Evolutionary conservation across 495 filamentous ascomycete species (phyloP).

Genomic region (Daldinia concentrica): DNA sequence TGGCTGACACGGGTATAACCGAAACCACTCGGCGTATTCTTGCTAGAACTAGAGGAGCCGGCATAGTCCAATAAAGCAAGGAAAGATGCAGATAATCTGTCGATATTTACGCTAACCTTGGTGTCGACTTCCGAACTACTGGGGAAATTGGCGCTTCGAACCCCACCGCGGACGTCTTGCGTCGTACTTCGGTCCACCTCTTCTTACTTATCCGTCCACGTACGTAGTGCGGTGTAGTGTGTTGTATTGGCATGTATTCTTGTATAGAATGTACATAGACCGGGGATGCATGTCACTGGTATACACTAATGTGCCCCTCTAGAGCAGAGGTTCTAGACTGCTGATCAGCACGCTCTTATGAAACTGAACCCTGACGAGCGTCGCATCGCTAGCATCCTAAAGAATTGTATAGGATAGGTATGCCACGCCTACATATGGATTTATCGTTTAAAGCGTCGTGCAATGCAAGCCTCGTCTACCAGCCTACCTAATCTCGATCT

Average conservation of each 20-base stretch:
- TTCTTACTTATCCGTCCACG: conserved; percentile 9
- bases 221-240: conserved; percentile 10
- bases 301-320: conserved; percentile 28
- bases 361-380: conserved; percentile 32
- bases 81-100: conserved; percentile 35
- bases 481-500: conserved; percentile 33
- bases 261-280: conserved; percentile 2
- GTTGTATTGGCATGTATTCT: conserved; percentile 3
- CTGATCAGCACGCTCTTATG: conserved; percentile 30
- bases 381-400: conserved; percentile 33
- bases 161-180: conserved; percentile 19
- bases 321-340: conserved; percentile 39
- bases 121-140: conserved; percentile 33
- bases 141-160: conserved; percentile 27
- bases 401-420: conserved; percentile 4
- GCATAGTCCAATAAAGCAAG: conserved; percentile 27
- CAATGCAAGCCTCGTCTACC: conserved; percentile 15
- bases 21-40: conserved; percentile 29
- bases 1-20: conserved; percentile 34
- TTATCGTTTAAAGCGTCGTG: conserved; percentile 9
- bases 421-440: conserved; percentile 4
- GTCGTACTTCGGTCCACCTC: conserved; percentile 29
- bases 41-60: conserved; percentile 14
- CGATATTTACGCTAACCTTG: conserved; percentile 31
- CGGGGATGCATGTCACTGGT: conserved; percentile 41